These are phyloP conservation scores for Carex parvula DNA, from an alignment of 176 grass and related monocot species.

Conservation along the genomic window DNA sequence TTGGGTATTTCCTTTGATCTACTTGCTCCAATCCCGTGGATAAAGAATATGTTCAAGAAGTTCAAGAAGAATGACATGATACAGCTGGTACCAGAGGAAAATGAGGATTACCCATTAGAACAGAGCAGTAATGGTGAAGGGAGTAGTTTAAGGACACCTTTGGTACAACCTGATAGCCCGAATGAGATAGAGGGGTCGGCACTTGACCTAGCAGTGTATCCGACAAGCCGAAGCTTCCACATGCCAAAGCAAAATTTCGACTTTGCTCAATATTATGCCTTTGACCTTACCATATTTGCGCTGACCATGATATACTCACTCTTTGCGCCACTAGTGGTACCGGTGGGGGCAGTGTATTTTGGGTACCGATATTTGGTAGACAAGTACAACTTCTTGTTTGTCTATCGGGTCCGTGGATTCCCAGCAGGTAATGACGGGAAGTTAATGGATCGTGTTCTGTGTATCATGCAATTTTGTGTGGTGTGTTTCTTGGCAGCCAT, in stretches of 20 bases:
- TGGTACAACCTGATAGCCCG: constrained; percentile 61
- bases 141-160: constrained; percentile 58
- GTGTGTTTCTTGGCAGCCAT: constrained; percentile 92
- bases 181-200: constrained; percentile 44
- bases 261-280: constrained; percentile 97
- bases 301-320: constrained; percentile 97
- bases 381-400: constrained; percentile 99
- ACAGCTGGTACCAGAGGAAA: constrained; percentile 91
- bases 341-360: constrained; percentile 87
- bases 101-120: constrained; percentile 52
- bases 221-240: constrained; percentile 85
- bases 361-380: constrained; percentile 98
- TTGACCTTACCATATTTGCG: constrained; percentile 94
- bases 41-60: constrained; percentile 95
- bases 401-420: constrained; percentile 92
- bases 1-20: constrained; percentile 98
- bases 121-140: constrained; percentile 49
- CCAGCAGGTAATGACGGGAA: constrained; percentile 96
- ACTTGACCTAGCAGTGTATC: constrained; percentile 82
- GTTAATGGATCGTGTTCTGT: constrained; percentile 87
- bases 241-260: constrained; percentile 93
- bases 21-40: constrained; percentile 83
- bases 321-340: constrained; percentile 86
- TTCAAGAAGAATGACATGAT: constrained; percentile 99
- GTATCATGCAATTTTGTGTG: constrained; percentile 97